Base-by-base conservation (phyloP, 1,139 yeast species). In the Geotrichum klebahnii region DNA sequence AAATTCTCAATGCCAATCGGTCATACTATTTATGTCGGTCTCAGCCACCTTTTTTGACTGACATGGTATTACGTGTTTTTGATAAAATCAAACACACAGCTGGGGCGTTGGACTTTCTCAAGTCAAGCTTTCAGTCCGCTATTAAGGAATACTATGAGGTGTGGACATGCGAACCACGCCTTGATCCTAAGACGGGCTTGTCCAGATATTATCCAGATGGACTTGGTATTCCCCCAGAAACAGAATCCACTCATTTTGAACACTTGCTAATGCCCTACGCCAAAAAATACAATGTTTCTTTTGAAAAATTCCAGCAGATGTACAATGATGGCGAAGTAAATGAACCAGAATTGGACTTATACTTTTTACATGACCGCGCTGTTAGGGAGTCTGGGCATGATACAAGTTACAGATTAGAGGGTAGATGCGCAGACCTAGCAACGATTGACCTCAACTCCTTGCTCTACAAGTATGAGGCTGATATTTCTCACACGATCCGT, bases 301-400 rank as follows among this genome's bases (percentile, higher is more conserved):
- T 86, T 53, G 78, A 76, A n/a, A 89, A 85, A 57, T 88, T 92
- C 64, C 78, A 84, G 57, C 71, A 73, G 46, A 71, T 74, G 65
- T 92, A 90, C 69, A 88, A 92, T 62, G 68, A 72, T 44, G 84
- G 84, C 4, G 69, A 74, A 52, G 74, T 90, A 28, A 54, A 69
- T 6, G 97, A 88, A 61, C 95, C 96, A 0, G 80, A 74, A 14
- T 73, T 92, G 51, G 98, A 92, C 63, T 89, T 81, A 57, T 94
- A 88, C 67, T 87, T 92, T 67, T 67, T 86, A 50, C 96, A 92
- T 65, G 98, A 92, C 67, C 77, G 97, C 55, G 97, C 96, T 1
- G 96, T 92, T 14, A 79, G 98, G 63, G 98, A 92, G 68, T 84
- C 95, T 41, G 98, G 98, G 1, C 98, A 92, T 66, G 98, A 92